Evolutionary conservation across 352 stramenopile species (phyloP).

Genomic region (Phytophthora uliginosa): DNA sequence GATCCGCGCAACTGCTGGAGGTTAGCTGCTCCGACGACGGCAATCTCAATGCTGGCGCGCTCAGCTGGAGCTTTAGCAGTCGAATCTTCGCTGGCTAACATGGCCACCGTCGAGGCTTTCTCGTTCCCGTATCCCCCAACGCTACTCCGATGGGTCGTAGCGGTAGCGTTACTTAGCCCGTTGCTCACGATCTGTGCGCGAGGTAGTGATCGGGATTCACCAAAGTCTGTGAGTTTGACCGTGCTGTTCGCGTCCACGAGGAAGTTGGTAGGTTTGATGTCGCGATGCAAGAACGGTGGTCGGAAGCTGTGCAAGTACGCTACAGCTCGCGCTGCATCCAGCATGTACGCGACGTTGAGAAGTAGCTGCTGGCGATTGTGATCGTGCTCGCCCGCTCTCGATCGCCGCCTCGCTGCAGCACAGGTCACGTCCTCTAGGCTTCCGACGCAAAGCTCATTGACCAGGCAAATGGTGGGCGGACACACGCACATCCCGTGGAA

Average conservation of each 20-base stretch:
- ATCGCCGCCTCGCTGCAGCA: slow-evolving; percentile 42
- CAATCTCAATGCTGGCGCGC: slow-evolving; percentile 37
- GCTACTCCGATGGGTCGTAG: slow-evolving; percentile 15
- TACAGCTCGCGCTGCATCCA: slow-evolving; percentile 72
- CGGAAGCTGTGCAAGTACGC: slow-evolving; percentile 84
- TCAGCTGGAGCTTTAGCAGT: slow-evolving; percentile 14
- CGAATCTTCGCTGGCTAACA: slow-evolving; percentile 31
- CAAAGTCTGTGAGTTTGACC: slow-evolving; percentile 81
- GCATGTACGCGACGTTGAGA: slow-evolving; percentile 66
- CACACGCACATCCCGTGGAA: slow-evolving; percentile 79
- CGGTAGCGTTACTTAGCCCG: slow-evolving; percentile 10
- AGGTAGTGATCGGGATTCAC: slow-evolving; percentile 66
- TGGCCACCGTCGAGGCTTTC: slow-evolving; percentile 37
- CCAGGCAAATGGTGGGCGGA: slow-evolving; percentile 73
- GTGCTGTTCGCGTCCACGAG: slow-evolving; percentile 64
- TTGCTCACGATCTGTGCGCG: slow-evolving; percentile 47
- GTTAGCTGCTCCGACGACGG: slow-evolving; percentile 42
- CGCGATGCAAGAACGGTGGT: slow-evolving; percentile 77
- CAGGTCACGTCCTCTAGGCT: slow-evolving; percentile 67
- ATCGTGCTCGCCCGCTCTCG: slow-evolving; percentile 29
- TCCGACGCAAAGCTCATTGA: slow-evolving; percentile 73
- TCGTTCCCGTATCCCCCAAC: slow-evolving; percentile 20
- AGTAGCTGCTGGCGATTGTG: slow-evolving; percentile 69
- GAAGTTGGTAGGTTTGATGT: slow-evolving; percentile 86
- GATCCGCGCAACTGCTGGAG: slow-evolving; percentile 42